phyloP scores from a whole-genome alignment of 768 basidiomycete species.

The Amanita fuliginea region DNA sequence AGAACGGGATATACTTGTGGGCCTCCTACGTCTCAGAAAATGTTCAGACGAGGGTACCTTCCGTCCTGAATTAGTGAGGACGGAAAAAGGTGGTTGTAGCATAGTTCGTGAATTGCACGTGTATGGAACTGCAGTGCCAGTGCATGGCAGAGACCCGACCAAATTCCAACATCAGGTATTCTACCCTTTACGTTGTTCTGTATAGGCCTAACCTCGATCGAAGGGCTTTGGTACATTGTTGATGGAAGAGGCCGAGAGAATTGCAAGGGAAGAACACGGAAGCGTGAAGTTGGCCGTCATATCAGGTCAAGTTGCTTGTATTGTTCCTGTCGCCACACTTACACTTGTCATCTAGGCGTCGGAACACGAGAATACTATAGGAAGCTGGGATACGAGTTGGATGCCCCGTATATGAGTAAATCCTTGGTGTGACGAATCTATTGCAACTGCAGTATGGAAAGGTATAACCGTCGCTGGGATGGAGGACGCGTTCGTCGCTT shows the following conservation, averaged over 20 bases:
- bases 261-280: conserved; percentile 94
- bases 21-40: conserved; percentile 82
- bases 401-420: conserved; percentile 99
- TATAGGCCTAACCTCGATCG: conserved; percentile 7
- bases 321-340: conserved; percentile 4
- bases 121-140: conserved; percentile 95
- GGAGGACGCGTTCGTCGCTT: too few species aligned
- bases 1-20: conserved; percentile 91
- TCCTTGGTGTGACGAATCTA: conserved; percentile 31
- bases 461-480: too few species aligned
- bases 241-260: conserved; percentile 99
- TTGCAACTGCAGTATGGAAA: too few species aligned
- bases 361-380: conserved; percentile 97
- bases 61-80: conserved; percentile 77
- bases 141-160: conserved; percentile 94
- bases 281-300: conserved; percentile 96
- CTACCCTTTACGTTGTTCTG: neutral
- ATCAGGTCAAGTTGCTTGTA: conserved; percentile 50
- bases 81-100: conserved; percentile 70
- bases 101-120: conserved; percentile 96
- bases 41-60: conserved; percentile 98
- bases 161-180: conserved; percentile 92
- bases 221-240: conserved; percentile 93
- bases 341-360: conserved; percentile 44
- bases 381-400: conserved; percentile 85